These are phyloP conservation scores for Spongispora temasekensis DNA, from an alignment of 1,284 basidiomycete genomes.

Conservation along the genomic window DNA sequence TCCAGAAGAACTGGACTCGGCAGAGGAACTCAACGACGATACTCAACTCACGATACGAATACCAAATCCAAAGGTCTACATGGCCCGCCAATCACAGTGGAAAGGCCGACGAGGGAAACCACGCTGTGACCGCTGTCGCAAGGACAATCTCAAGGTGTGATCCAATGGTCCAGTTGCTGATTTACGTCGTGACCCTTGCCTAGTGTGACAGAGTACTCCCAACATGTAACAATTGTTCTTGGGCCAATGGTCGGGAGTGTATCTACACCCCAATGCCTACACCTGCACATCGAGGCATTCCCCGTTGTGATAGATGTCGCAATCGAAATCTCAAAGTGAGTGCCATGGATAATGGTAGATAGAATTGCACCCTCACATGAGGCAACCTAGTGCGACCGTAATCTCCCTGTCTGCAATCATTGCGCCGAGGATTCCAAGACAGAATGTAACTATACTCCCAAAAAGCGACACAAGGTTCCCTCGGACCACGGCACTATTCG, in stretches of 20 bases:
- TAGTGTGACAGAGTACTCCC: slow-evolving; percentile 72
- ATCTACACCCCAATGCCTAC: slow-evolving; percentile 72
- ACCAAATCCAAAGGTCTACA: slow-evolving; percentile 55
- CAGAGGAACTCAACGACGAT: slow-evolving; percentile 53
- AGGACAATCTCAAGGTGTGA: slow-evolving; percentile 68
- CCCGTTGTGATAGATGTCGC: slow-evolving; percentile 69
- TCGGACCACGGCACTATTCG: slow-evolving; percentile 44
- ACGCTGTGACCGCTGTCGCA: slow-evolving; percentile 68
- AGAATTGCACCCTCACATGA: slow-evolving; percentile 7
- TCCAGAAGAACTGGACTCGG: slow-evolving; percentile 46
- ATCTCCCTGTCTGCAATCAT: slow-evolving; percentile 68
- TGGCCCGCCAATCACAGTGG: slow-evolving; percentile 67
- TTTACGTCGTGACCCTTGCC: slow-evolving; percentile 16
- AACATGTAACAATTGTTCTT: slow-evolving; percentile 72
- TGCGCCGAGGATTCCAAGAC: slow-evolving; percentile 52
- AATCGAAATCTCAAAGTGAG: slow-evolving; percentile 64
- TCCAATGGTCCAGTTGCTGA: slow-evolving; percentile 3
- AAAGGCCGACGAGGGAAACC: slow-evolving; percentile 71
- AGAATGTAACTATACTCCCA: slow-evolving; percentile 68
- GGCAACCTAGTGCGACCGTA: slow-evolving; percentile 58
- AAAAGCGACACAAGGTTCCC: slow-evolving; percentile 60
- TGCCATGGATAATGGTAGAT: slow-evolving; percentile 4
- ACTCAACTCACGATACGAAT: slow-evolving; percentile 64
- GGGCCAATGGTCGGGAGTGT: slow-evolving; percentile 61
- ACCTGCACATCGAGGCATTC: slow-evolving; percentile 72